Conservation (phyloP, 2,329 filamentous ascomycete genomes). For the Fusarium oligoseptatum region DNA sequence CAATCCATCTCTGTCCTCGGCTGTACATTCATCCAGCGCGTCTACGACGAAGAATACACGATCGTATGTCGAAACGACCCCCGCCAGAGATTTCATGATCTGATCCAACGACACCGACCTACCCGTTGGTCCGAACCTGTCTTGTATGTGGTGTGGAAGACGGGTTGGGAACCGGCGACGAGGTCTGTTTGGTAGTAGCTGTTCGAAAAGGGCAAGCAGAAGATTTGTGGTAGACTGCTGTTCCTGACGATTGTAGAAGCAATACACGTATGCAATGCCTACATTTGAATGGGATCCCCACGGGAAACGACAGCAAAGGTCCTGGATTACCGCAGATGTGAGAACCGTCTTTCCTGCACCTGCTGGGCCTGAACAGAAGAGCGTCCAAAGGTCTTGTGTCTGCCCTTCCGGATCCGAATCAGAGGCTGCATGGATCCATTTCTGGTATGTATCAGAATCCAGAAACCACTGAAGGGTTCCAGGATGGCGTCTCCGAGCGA, state of each 20-base stretch:
- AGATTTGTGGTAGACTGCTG: background rate
- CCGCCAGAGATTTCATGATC: background rate
- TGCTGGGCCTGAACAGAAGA: background rate
- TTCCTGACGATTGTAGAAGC: background rate
- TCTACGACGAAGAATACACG: background rate
- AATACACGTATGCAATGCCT: background rate
- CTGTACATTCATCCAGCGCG: background rate
- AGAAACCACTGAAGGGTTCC: slow-evolving; percentile 1
- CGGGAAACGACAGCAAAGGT: background rate
- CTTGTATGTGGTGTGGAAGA: background rate
- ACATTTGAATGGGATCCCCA: background rate
- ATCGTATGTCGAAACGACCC: background rate
- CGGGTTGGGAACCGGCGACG: background rate
- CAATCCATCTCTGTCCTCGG: background rate
- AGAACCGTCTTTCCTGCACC: background rate
- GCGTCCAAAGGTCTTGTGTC: background rate
- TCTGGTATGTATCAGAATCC: background rate
- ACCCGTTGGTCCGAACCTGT: background rate
- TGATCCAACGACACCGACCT: background rate
- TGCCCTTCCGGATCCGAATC: background rate
- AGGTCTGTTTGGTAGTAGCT: background rate
- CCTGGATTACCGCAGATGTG: background rate
- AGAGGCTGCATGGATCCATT: background rate
- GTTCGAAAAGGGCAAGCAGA: background rate
- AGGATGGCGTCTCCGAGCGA: background rate